Evolutionary conservation across 257 asterid genomes (phyloP), one percentile per base, ranked within the genome.

Genomic region (Ligustrum vulgare): DNA sequence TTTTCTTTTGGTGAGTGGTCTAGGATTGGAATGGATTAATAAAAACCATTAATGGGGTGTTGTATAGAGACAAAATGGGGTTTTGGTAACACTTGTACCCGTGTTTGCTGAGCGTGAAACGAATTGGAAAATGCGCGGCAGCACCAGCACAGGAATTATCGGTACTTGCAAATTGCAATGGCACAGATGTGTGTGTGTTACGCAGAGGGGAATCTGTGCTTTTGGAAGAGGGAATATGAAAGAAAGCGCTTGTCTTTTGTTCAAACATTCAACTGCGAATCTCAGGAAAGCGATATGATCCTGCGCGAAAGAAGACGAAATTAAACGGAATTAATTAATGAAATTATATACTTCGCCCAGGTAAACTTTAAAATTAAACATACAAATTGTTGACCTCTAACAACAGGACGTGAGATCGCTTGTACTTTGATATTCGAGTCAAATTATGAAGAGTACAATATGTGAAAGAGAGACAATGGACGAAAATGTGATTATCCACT

Each of bases 221-320:
- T 67, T 47, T 39, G 33, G 16, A 51, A 20, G 60, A 45, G 71
- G 34, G 11, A 70, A 36, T 62, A 70, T 31, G 67, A 49, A 77
- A 62, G 22, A 16, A 75, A 22, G 66, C 1, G 63, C 25, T 54
- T 18, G 43, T n/a, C 67, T 37, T 37, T 8, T 2, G 67, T 75
- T 41, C 67, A 76, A 49, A 81, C 80, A 49, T 79, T 63, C 81
- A 79, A 80, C 81, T 72, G 82, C 85, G 83, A 80, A 80, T 82
- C 83, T 78, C 51, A 1, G 58, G 71, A 80, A 54, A 71, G 78
- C 82, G 54, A 39, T 77, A 73, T 77, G 78, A 77, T 84, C 84
- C 70, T 69, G 66, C 3, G 32, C 15, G 13, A 23, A 3, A 22
- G 64, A 47, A 3, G 1, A 43, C 5, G 18, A 43, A 3, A 12